Percentiles rank a stretch among this genome's conserved stretches.
Conservation (phyloP, 148 eudicot genomes). For the Chenopodium quinoa region DNA sequence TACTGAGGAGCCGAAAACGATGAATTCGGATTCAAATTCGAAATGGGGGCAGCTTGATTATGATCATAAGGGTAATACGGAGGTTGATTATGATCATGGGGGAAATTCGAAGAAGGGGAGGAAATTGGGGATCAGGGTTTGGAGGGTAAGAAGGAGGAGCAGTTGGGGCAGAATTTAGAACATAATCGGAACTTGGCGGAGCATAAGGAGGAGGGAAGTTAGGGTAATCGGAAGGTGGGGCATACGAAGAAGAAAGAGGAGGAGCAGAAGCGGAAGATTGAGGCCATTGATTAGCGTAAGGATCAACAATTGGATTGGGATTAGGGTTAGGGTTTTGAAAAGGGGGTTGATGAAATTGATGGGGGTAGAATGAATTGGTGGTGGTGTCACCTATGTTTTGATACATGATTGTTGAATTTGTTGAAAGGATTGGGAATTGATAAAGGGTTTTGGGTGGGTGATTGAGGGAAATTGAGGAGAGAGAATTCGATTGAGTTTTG, state of each 20-base stretch:
- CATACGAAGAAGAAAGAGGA: conserved; percentile 36
- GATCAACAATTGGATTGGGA: conserved; percentile 39
- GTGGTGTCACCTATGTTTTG: conserved; percentile 26
- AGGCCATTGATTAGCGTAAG: conserved; percentile 27
- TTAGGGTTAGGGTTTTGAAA: conserved; percentile 41
- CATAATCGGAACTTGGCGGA: conserved; percentile 41
- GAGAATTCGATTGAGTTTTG: not conserved
- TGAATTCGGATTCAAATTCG: conserved; percentile 20
- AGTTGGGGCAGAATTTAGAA: conserved; percentile 25
- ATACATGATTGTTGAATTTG: conserved; percentile 25
- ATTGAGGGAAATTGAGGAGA: not conserved
- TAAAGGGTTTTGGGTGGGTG: not conserved
- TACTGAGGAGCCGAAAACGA: conserved; percentile 20
- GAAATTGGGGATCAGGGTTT: conserved; percentile 39
- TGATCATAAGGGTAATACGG: conserved; percentile 43
- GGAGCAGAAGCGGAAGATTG: conserved; percentile 65
- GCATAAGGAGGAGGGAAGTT: conserved; percentile 33
- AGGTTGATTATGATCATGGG: conserved; percentile 36
- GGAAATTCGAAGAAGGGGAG: conserved; percentile 18
- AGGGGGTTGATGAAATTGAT: conserved; percentile 33
- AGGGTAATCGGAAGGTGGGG: conserved; percentile 37
- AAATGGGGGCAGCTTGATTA: conserved; percentile 24
- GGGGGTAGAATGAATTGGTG: conserved; percentile 39
- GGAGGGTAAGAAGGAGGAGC: conserved; percentile 27
- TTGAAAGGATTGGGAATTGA: not conserved